Percentiles rank a stretch among this genome's conserved stretches.
phyloP scores from a whole-genome alignment of 2,329 filamentous ascomycete genomes.

The Orbilia oligospora region DNA sequence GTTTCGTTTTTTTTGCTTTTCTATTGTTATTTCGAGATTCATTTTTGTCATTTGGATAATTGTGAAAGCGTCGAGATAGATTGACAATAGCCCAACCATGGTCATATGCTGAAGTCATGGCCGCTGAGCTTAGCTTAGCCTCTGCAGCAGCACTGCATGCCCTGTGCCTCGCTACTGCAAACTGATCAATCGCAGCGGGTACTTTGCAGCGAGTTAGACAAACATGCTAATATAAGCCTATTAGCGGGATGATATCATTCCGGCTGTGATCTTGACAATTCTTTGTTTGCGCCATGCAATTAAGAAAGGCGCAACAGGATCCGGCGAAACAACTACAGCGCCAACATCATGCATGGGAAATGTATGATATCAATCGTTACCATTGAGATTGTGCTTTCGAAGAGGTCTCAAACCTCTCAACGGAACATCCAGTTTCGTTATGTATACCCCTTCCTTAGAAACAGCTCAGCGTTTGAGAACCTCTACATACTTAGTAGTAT shows the following conservation, averaged over 20 bases:
- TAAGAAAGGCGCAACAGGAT: not conserved
- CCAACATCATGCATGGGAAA: not conserved
- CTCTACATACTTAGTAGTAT: no score
- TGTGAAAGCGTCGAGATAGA: not conserved
- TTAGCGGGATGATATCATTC: conserved; percentile 13
- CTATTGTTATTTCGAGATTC: not conserved
- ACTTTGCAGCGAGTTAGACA: not conserved
- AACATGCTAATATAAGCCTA: not conserved
- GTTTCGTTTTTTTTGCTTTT: conserved; percentile 46
- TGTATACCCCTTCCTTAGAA: not conserved
- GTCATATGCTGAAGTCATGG: conserved; percentile 16
- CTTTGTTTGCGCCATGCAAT: not conserved
- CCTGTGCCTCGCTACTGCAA: conserved; percentile 11
- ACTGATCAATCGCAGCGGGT: not conserved
- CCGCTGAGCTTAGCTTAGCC: conserved; percentile 15
- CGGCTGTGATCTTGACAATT: not conserved
- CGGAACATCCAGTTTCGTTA: conserved; percentile 7
- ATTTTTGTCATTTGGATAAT: not conserved
- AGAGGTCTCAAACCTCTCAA: conserved; percentile 1
- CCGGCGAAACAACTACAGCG: not conserved
- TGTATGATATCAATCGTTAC: no score
- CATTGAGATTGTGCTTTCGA: no score
- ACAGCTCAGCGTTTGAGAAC: conserved; percentile 8
- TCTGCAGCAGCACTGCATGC: conserved; percentile 3
- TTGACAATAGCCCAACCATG: not conserved